phyloP scores from a whole-genome alignment of 805 yeast genomes.

The Cyberlindnera suaveolens region DNA sequence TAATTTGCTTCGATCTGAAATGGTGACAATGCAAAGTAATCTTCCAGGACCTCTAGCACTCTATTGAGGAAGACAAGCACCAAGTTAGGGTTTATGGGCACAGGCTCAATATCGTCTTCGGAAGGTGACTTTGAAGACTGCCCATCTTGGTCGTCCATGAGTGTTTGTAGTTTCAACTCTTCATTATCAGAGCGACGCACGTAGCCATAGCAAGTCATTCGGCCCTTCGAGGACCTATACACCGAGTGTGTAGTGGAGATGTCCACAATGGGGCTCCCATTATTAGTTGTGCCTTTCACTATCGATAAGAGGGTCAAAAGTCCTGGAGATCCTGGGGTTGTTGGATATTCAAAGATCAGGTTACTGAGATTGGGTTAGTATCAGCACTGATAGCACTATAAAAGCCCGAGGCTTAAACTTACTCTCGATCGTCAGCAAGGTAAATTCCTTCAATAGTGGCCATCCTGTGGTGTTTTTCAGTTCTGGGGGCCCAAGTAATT shows the following conservation, averaged over 20 bases:
- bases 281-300: constrained; percentile 13
- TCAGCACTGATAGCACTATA: background rate
- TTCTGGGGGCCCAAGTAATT: background rate
- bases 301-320: constrained; percentile 24
- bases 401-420: constrained; percentile 7
- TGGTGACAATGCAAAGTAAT: constrained; percentile 56
- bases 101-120: constrained; percentile 4
- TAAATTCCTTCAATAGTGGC: constrained; percentile 33
- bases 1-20: constrained; percentile 59
- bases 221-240: constrained; percentile 10
- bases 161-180: constrained; percentile 12
- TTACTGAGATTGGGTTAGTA: constrained; percentile 18
- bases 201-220: constrained; percentile 13
- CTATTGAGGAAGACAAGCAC: constrained; percentile 48
- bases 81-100: constrained; percentile 39
- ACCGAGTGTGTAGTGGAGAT: constrained; percentile 16
- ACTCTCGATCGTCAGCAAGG: constrained; percentile 36
- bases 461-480: constrained; percentile 13
- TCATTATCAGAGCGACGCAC: constrained; percentile 10
- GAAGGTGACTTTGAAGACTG: background rate
- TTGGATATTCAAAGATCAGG: constrained; percentile 32
- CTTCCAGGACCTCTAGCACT: constrained; percentile 45
- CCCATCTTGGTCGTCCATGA: constrained; percentile 3
- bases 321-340: constrained; percentile 27
- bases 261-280: constrained; percentile 15